Percentiles rank a stretch among this genome's conserved stretches.
These are phyloP conservation scores for Uncinocarpus reesii DNA, from an alignment of 2,329 filamentous ascomycete species.

Conservation along the genomic window DNA sequence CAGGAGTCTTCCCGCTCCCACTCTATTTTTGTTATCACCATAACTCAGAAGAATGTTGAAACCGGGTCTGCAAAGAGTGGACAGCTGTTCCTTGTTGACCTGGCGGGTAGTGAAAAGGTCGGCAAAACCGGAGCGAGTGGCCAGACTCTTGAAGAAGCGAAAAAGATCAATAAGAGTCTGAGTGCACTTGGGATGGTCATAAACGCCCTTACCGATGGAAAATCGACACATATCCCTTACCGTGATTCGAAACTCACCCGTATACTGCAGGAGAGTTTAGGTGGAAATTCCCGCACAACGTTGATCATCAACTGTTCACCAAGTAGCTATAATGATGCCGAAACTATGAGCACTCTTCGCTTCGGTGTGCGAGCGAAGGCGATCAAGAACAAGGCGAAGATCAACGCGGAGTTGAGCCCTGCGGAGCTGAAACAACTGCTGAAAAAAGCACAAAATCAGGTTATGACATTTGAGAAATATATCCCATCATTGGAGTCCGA, in stretches of 20 bases:
- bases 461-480: constrained; percentile 79
- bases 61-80: constrained; percentile 93
- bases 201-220: constrained; percentile 90
- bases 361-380: constrained; percentile 96
- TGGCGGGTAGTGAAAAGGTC: constrained; percentile 96
- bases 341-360: constrained; percentile 81
- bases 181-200: constrained; percentile 98
- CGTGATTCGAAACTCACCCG: constrained; percentile 96
- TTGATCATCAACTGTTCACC: constrained; percentile 99
- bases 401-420: constrained; percentile 95
- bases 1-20: constrained; percentile 95
- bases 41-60: constrained; percentile 95
- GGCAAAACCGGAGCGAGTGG: constrained; percentile 97
- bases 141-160: constrained; percentile 93
- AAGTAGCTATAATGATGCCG: constrained; percentile 92
- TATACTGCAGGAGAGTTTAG: constrained; percentile 91
- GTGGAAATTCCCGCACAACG: constrained; percentile 96
- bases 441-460: constrained; percentile 82
- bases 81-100: constrained; percentile 91
- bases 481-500: constrained; percentile 75
- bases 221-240: constrained; percentile 92
- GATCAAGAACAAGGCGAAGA: constrained; percentile 99
- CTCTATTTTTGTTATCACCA: constrained; percentile 94
- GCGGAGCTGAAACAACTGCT: constrained; percentile 87
- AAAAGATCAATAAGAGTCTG: constrained; percentile 99